Percentiles rank a stretch among this genome's conserved stretches.
Conservation (phyloP, 345 rosid genomes). For the Atalantia buxifolia region DNA sequence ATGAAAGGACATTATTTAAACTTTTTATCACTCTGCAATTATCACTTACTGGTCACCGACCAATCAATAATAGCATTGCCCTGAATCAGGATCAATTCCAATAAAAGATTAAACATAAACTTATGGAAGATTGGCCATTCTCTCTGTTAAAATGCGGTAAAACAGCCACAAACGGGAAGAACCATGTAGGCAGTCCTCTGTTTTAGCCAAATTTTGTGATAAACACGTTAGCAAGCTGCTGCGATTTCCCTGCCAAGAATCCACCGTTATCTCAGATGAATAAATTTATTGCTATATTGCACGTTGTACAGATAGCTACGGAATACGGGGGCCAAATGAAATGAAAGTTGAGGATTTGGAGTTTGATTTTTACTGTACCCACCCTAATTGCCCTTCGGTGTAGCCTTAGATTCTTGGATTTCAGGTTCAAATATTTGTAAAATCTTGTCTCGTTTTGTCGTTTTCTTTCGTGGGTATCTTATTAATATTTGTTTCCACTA, state of each 20-base stretch:
- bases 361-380: not conserved
- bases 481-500: not conserved
- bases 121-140: constrained; percentile 16
- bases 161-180: not conserved
- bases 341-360: not conserved
- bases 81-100: not conserved
- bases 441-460: constrained; percentile 15
- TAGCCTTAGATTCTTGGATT: constrained; percentile 28
- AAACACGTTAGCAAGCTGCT: not conserved
- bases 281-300: not conserved
- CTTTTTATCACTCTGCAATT: not conserved
- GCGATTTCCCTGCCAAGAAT: not conserved
- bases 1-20: not conserved
- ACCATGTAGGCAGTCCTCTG: not conserved
- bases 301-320: no score
- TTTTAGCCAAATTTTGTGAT: not conserved
- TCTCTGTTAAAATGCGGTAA: not conserved
- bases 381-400: not conserved
- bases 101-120: not conserved
- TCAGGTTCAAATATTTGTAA: constrained; percentile 3
- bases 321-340: no score
- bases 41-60: not conserved
- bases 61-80: no score
- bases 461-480: not conserved
- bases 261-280: not conserved